Conservation (phyloP, 1,284 basidiomycete species). For the Austropuccinia psidii region DNA sequence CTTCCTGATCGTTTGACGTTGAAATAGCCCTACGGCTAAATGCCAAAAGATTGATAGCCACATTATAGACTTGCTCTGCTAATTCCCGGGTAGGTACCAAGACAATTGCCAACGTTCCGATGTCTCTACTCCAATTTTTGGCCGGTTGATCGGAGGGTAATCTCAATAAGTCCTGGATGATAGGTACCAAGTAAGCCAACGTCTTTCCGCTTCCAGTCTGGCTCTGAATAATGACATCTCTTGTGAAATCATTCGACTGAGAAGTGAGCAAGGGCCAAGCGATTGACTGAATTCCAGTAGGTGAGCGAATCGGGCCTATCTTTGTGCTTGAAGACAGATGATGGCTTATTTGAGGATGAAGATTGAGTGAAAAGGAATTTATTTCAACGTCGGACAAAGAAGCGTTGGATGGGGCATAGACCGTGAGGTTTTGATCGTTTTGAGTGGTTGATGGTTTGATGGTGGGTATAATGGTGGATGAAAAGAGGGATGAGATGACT, state of each 20-base stretch:
- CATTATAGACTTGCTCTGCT: constrained; percentile 81
- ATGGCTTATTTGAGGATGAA: constrained; percentile 20
- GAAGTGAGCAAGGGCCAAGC: constrained; percentile 22
- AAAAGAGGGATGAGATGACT: constrained; percentile 28
- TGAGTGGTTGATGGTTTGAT: neutral
- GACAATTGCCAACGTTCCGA: constrained; percentile 88
- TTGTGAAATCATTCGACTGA: constrained; percentile 38
- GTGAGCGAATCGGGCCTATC: constrained; percentile 13
- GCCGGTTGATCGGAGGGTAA: constrained; percentile 63
- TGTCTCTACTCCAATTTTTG: constrained; percentile 59
- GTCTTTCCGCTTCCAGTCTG: constrained; percentile 99
- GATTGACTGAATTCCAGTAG: constrained; percentile 26
- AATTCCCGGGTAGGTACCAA: constrained; percentile 91
- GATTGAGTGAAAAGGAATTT: constrained; percentile 11
- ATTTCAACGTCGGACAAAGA: constrained; percentile 17
- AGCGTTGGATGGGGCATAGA: constrained; percentile 32
- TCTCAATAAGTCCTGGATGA: constrained; percentile 86
- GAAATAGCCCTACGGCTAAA: constrained; percentile 47
- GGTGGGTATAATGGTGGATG: constrained; percentile 30
- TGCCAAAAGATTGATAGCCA: constrained; percentile 57
- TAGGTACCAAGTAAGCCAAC: constrained; percentile 84
- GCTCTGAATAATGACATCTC: constrained; percentile 90
- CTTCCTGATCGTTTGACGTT: constrained; percentile 47
- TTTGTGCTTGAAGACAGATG: constrained; percentile 11
- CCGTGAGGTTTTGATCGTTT: constrained; percentile 3